phyloP scores from a whole-genome alignment of 805 yeast genomes.

The Metschnikowia cubensis region DNA sequence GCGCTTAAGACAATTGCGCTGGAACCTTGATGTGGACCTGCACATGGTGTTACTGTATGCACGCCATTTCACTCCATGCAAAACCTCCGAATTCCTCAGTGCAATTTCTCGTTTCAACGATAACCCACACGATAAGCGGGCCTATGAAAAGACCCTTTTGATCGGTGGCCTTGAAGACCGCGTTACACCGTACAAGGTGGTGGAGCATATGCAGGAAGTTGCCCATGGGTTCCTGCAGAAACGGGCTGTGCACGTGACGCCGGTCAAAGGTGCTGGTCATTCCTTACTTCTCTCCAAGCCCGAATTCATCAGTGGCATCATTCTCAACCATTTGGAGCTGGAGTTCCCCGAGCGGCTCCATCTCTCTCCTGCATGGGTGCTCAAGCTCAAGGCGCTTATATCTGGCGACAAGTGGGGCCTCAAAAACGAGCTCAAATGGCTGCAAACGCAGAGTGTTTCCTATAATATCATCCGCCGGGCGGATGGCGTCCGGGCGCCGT shows the following conservation, averaged over 20 bases:
- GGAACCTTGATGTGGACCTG: slow-evolving; percentile 66
- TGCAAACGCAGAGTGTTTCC: slow-evolving; percentile 49
- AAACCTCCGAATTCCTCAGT: slow-evolving; percentile 39
- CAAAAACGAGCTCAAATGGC: slow-evolving; percentile 74
- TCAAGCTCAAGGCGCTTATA: slow-evolving; percentile 56
- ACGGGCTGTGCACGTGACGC: slow-evolving; percentile 30
- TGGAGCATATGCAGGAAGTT: slow-evolving; percentile 27
- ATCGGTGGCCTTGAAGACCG: slow-evolving; percentile 57
- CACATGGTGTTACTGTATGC: slow-evolving; percentile 50
- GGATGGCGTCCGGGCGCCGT: slow-evolving; percentile 34
- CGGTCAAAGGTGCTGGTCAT: slow-evolving; percentile 57
- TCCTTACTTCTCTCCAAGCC: slow-evolving; percentile 61
- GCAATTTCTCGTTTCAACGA: slow-evolving; percentile 37
- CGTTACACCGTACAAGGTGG: slow-evolving; percentile 46
- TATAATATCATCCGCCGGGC: slow-evolving; percentile 31
- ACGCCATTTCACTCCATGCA: slow-evolving; percentile 45
- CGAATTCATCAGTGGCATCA: slow-evolving; percentile 56
- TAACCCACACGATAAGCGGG: slow-evolving; percentile 26
- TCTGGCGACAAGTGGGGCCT: slow-evolving; percentile 76
- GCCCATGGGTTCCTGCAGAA: slow-evolving; percentile 21
- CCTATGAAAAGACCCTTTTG: slow-evolving; percentile 46
- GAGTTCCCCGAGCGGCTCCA: slow-evolving; percentile 46
- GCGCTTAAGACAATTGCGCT: slow-evolving; percentile 57
- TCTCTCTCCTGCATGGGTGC: slow-evolving; percentile 68
- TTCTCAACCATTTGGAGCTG: slow-evolving; percentile 53